Conservation (phyloP, 2,329 filamentous ascomycete genomes). For the Penicillium digitatum region DNA sequence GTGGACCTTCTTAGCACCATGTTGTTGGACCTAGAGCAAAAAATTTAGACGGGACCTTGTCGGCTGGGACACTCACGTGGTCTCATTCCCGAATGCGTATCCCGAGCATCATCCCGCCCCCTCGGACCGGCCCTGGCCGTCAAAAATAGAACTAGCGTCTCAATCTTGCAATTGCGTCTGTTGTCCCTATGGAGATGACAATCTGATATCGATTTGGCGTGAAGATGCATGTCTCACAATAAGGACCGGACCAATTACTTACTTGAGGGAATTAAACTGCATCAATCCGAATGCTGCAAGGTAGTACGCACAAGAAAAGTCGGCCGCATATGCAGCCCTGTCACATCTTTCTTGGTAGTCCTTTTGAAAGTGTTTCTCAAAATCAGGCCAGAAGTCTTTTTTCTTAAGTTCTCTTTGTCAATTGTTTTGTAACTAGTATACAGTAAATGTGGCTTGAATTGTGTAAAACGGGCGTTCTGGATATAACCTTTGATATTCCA, state of each 20-base stretch:
- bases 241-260: not conserved
- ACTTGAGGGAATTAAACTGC: no score
- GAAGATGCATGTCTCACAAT: not conserved
- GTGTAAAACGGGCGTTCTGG: not conserved
- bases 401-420: not conserved
- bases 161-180: not conserved
- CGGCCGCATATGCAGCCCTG: not conserved
- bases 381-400: no score
- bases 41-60: not conserved
- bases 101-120: not conserved
- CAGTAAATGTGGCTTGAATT: not conserved
- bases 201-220: not conserved
- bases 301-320: not conserved
- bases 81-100: not conserved
- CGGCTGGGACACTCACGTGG: not conserved
- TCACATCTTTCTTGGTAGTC: not conserved
- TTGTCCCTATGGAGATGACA: not conserved
- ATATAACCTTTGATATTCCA: not conserved
- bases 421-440: not conserved
- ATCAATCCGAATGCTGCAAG: no score
- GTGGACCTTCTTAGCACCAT: not conserved
- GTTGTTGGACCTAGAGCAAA: not conserved
- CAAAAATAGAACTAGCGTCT: not conserved
- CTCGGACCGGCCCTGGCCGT: conserved; percentile 5
- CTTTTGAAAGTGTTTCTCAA: no score